These are phyloP conservation scores for Rhodotorula kratochvilovae DNA, from an alignment of 768 basidiomycete genomes.

Conservation along the genomic window DNA sequence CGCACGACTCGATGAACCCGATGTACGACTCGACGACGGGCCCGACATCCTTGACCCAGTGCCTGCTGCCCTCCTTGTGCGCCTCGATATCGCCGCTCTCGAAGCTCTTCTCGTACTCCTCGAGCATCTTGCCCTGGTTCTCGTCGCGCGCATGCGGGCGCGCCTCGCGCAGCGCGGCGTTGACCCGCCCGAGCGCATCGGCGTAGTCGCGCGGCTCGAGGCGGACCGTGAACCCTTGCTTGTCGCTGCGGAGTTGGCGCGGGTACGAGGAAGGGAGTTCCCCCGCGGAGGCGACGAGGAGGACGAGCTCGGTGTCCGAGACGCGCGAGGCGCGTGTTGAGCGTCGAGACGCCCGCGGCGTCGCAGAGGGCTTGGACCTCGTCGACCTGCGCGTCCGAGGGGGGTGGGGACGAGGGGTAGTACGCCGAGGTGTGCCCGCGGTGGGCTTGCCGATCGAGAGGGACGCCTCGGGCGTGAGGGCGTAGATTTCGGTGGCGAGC, in stretches of 20 bases:
- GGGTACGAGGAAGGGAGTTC: constrained; percentile 11
- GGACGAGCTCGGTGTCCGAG: constrained; percentile 58
- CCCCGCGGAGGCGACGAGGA: constrained; percentile 69
- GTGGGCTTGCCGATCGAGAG: constrained; percentile 73
- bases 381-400: constrained; percentile 72
- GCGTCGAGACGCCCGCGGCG: constrained; percentile 64
- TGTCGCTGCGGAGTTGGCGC: constrained; percentile 42
- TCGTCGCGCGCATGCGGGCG: constrained; percentile 65
- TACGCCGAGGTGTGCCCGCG: constrained; percentile 75
- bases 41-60: constrained; percentile 82
- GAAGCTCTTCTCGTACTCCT: constrained; percentile 74
- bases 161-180: constrained; percentile 61
- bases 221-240: constrained; percentile 55
- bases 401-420: constrained; percentile 64
- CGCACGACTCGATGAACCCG: constrained; percentile 7
- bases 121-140: constrained; percentile 68
- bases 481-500: constrained; percentile 73
- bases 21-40: constrained; percentile 67
- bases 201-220: constrained; percentile 75
- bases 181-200: constrained; percentile 56
- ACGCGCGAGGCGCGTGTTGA: constrained; percentile 79
- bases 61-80: constrained; percentile 69
- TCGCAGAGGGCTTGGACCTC: constrained; percentile 71
- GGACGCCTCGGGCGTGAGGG: constrained; percentile 59
- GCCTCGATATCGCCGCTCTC: constrained; percentile 70